Base-by-base conservation (phyloP, 306 rosid genomes). In the Gillenia trifoliata region DNA sequence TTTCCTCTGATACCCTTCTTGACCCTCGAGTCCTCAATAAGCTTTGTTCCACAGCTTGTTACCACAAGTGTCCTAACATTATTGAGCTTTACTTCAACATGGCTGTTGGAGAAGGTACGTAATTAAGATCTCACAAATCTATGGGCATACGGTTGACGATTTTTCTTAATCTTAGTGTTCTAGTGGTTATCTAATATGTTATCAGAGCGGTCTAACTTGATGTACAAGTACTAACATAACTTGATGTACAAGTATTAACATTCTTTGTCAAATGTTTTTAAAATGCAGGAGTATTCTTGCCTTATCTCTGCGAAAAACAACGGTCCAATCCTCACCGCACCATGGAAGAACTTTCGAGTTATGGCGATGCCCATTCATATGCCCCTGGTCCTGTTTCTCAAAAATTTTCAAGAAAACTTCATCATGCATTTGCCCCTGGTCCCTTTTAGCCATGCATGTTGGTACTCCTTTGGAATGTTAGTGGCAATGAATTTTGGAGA, bases 1-100 rank as follows among this genome's bases (percentile, higher is more conserved):
- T 93, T 54, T 91, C 98, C 20, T 90, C 98, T 0, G 93, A 90
- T 68, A 80, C 91, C 17, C 79, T 93, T 4, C 91, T 90, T 65
- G 96, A 93, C 69, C 86, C 91, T 50, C 83, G 76, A 16, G 86
- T 93, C 83, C 86, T 88, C 4, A 36, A 88, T 43, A 86, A 74
- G 70, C 90, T 90, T 57, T 93, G 98, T 71, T 75, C 95, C 0
- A 82, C 88, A 0, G 41, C 81, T 36, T 93, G 95, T 67, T 86
- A 78, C 86, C 78, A 83, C 2, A 76, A 80, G 13, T 93, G 96
- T 60, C 88, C 91, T 66, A 90, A 90, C 83, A 75, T 90, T 65
- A 74, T 88, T 49, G 91, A 90, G 28, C 89, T 86, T 60, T 88
- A 86, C 81, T 84, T 77, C 89, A 90, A 90, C 20, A 77, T 90